These are phyloP conservation scores for Cryptococcus neoformans DNA, from an alignment of 1,284 basidiomycete species.

Conservation along the genomic window DNA sequence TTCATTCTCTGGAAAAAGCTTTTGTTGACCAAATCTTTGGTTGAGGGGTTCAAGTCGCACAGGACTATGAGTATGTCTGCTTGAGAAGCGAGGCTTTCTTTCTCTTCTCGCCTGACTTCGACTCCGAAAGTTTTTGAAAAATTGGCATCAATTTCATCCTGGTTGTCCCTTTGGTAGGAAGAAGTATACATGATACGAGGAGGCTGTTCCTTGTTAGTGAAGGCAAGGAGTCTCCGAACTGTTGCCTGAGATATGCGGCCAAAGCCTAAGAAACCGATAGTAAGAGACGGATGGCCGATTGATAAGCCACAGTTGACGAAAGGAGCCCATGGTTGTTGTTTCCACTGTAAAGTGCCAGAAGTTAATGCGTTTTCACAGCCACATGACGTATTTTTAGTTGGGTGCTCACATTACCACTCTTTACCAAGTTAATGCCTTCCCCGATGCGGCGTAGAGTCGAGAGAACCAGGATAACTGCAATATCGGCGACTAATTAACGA, in stretches of 20 bases:
- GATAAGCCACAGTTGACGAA: constrained; percentile 53
- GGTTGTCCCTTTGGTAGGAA: constrained; percentile 35
- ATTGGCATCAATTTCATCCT: constrained; percentile 56
- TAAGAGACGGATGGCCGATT: constrained; percentile 54
- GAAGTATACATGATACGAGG: constrained; percentile 39
- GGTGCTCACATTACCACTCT: constrained; percentile 59
- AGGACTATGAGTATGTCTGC: constrained; percentile 81
- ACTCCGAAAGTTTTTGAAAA: constrained; percentile 56
- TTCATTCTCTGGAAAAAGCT: constrained; percentile 80
- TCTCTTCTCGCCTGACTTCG: constrained; percentile 59
- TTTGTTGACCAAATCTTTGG: constrained; percentile 69
- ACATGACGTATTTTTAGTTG: background rate
- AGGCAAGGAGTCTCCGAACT: constrained; percentile 69
- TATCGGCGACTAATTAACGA: constrained; percentile 66
- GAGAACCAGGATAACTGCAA: constrained; percentile 80
- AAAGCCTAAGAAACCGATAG: constrained; percentile 87
- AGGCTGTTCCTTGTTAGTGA: constrained; percentile 53
- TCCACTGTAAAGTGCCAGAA: constrained; percentile 52
- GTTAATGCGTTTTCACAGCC: background rate
- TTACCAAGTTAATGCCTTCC: constrained; percentile 64
- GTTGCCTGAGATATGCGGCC: constrained; percentile 85
- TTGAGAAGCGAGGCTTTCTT: constrained; percentile 64
- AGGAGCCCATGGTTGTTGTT: constrained; percentile 70
- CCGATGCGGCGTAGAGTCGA: constrained; percentile 82
- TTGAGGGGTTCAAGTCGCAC: constrained; percentile 70